Percentiles rank a stretch among this genome's conserved stretches.
Evolutionary conservation across 345 rosid species (phyloP).

Genomic region (Excoecaria cochinchinensis): DNA sequence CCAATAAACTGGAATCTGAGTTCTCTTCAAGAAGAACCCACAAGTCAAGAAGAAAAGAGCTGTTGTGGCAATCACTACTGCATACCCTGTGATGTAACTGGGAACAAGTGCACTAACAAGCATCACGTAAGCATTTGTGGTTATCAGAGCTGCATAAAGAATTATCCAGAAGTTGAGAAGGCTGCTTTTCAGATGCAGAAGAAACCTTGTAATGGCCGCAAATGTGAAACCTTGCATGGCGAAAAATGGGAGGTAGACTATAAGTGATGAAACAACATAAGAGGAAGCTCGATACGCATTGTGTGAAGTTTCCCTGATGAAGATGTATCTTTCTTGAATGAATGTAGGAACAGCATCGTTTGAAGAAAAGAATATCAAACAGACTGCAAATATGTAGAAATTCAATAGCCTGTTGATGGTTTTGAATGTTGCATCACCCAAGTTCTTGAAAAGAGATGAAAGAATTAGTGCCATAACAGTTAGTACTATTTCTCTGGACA

Average conservation of each 20-base stretch:
- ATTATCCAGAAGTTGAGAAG: constrained; percentile 53
- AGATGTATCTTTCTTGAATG: constrained; percentile 70
- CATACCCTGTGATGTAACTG: constrained; percentile 59
- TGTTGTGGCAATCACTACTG: constrained; percentile 62
- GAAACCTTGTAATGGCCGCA: constrained; percentile 36
- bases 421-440: constrained; percentile 26
- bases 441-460: constrained; percentile 49
- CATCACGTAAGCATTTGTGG: constrained; percentile 65
- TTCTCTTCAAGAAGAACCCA: constrained; percentile 53
- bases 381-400: constrained; percentile 62
- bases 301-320: constrained; percentile 65
- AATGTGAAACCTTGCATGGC: constrained; percentile 62
- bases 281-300: constrained; percentile 69
- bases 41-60: constrained; percentile 67
- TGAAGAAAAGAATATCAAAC: constrained; percentile 64
- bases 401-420: constrained; percentile 52
- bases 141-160: constrained; percentile 53
- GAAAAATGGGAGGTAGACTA: constrained; percentile 63
- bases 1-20: constrained; percentile 46
- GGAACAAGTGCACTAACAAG: constrained; percentile 70
- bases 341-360: constrained; percentile 70
- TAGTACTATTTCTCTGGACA: constrained; percentile 53
- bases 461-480: constrained; percentile 62
- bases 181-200: constrained; percentile 40
- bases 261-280: constrained; percentile 53